Percentiles rank a stretch among this genome's conserved stretches.
Conservation (phyloP, 2,329 filamentous ascomycete genomes). For the Elsinoe ampelina region DNA sequence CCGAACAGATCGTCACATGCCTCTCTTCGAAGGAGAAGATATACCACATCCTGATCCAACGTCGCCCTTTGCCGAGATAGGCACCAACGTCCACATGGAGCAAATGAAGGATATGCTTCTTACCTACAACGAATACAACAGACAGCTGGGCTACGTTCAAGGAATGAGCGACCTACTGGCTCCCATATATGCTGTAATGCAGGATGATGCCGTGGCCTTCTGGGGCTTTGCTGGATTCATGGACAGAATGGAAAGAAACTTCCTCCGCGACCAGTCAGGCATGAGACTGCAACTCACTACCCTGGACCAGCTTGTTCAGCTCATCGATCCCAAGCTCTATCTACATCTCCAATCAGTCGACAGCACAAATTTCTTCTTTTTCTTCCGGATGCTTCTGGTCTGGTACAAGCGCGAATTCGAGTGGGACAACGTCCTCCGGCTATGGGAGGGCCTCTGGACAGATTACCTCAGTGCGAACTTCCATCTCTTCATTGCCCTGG, state of each 20-base stretch:
- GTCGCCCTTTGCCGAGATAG: conserved; percentile 83
- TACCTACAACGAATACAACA: conserved; percentile 98
- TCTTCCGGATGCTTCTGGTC: conserved; percentile 96
- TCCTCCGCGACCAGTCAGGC: conserved; percentile 86
- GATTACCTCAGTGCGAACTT: conserved; percentile 84
- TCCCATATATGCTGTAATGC: conserved; percentile 91
- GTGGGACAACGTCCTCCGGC: conserved; percentile 73
- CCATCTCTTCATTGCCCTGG: conserved; percentile 86
- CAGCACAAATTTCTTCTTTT: conserved; percentile 99
- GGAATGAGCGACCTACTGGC: conserved; percentile 97
- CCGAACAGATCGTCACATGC: conserved; percentile 85
- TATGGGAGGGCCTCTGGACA: conserved; percentile 95
- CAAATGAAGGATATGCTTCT: conserved; percentile 99
- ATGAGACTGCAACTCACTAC: conserved; percentile 89
- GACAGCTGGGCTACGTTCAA: conserved; percentile 90
- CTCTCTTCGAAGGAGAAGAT: conserved; percentile 93
- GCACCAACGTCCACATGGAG: conserved; percentile 94
- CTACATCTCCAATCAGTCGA: conserved; percentile 81
- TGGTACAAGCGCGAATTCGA: conserved; percentile 98
- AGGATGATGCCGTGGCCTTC: conserved; percentile 93
- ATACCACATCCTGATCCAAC: conserved; percentile 93
- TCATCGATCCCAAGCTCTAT: conserved; percentile 94
- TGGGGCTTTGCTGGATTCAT: conserved; percentile 96
- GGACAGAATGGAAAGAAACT: conserved; percentile 96
- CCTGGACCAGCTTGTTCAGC: conserved; percentile 87